Evolutionary conservation across 345 rosid genomes (phyloP), one percentile per base, ranked within the genome.

Genomic region (Turnera subulata): DNA sequence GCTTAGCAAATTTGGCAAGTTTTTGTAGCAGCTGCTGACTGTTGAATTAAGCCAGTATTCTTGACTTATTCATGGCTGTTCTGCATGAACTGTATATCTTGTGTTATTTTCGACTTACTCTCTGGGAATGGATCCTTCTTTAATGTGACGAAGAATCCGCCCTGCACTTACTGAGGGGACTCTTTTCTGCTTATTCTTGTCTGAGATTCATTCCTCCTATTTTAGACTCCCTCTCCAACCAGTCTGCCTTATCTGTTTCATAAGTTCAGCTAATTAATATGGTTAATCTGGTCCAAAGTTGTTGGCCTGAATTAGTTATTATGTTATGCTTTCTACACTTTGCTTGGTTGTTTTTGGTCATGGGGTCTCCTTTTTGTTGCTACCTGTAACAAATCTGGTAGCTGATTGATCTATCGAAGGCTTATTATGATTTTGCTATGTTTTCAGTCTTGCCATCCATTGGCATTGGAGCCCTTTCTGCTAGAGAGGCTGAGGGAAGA

Each of bases 401-500:
- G 22, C 17, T 18, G 49, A 13, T 48, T 16, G 18, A 43, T 53
- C 53, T 32, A 6, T 17, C 32, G 12, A 19, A 37, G 38, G 10
- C 38, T 47, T 6, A 7, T 38, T 33, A 45, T 46, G 44, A 33
- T 55, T 47, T 26, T 38, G 33, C 38, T 66, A 11, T 67, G 26
- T 56, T 54, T 47, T 51, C 81, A 89, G 99, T 89, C 44, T 74
- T 93, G 77, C 99, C 97, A 48, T 93, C 99, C n/a, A 83, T 78
- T 72, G 99, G 99, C 45, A 59, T 89, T 64, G 97, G 97, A 51
- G 93, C 96, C 55, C 97, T 93, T 68, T 85, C 96, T 65, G 83
- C 90, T 46, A 84, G 99, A 77, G 99, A 93, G 71, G 94, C 94
- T 12, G 96, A 86, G 76, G 96, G 97, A 70, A 83, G 99, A 77